These are phyloP conservation scores for Clitoria ternatea DNA, from an alignment of 306 rosid genomes.

Conservation along the genomic window DNA sequence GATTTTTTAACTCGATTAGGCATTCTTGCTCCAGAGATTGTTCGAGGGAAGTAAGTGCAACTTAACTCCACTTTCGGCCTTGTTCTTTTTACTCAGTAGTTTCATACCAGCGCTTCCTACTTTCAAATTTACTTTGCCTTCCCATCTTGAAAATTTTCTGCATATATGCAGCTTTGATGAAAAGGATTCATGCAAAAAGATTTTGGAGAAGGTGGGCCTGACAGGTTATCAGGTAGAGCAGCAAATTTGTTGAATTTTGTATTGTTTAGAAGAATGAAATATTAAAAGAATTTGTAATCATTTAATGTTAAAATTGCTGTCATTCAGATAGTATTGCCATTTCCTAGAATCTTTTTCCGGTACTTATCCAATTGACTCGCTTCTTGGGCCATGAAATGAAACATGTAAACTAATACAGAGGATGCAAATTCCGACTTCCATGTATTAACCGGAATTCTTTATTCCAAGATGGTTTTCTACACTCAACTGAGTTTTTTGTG, in stretches of 20 bases:
- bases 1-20: constrained; percentile 63
- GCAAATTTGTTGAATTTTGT: constrained; percentile 8
- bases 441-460: background rate
- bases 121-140: constrained; percentile 24
- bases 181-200: constrained; percentile 52
- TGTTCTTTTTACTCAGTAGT: constrained; percentile 1
- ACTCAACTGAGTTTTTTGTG: constrained; percentile 17
- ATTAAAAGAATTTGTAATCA: background rate
- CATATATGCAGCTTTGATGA: constrained; percentile 63
- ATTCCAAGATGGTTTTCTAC: constrained; percentile 11
- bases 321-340: constrained; percentile 10
- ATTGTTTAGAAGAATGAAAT: background rate
- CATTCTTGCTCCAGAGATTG: constrained; percentile 75
- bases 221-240: constrained; percentile 76
- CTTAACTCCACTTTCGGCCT: constrained; percentile 2
- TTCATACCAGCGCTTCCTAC: constrained; percentile 14
- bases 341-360: background rate
- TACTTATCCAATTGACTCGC: constrained; percentile 1
- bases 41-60: constrained; percentile 64
- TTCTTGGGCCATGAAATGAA: constrained; percentile 4
- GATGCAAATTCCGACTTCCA: constrained; percentile 8
- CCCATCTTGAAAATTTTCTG: constrained; percentile 27
- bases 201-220: constrained; percentile 70
- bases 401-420: background rate
- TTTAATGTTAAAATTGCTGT: background rate